These are phyloP conservation scores for Lactifluus hygrophoroides DNA, from an alignment of 768 basidiomycete genomes.

Conservation along the genomic window DNA sequence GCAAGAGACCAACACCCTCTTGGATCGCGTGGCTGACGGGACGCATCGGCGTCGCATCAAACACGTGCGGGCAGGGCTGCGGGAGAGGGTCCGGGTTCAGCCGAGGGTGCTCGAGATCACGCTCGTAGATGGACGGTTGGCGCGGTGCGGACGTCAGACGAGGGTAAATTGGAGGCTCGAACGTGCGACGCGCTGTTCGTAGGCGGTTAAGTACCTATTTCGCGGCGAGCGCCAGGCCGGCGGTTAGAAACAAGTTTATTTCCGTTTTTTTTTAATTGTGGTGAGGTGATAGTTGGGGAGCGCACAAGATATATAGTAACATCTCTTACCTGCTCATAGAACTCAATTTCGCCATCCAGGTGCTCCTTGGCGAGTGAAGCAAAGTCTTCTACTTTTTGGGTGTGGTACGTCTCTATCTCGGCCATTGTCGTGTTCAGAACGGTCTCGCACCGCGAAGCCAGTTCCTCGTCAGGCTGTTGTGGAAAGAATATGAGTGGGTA, in stretches of 20 bases:
- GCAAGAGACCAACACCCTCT: constrained; percentile 57
- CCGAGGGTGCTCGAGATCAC: constrained; percentile 52
- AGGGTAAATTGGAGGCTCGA: constrained; percentile 41
- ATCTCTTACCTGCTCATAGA: constrained; percentile 55
- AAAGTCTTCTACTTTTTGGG: constrained; percentile 67
- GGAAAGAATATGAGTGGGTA: constrained; percentile 2
- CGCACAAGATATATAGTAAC: background rate
- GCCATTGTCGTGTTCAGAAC: constrained; percentile 85
- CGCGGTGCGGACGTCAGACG: constrained; percentile 43
- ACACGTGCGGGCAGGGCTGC: constrained; percentile 75
- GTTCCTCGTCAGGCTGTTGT: constrained; percentile 53
- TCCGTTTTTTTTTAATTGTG: background rate
- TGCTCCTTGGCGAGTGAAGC: constrained; percentile 49
- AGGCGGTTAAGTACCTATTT: constrained; percentile 51
- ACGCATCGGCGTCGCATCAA: constrained; percentile 64
- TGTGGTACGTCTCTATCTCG: constrained; percentile 75
- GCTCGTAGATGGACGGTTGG: constrained; percentile 67
- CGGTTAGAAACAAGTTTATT: background rate
- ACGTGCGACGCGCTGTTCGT: constrained; percentile 43
- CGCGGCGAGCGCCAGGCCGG: background rate
- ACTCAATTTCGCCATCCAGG: constrained; percentile 68
- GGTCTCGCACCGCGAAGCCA: constrained; percentile 74
- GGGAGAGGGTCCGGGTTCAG: constrained; percentile 41
- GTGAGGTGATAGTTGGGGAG: background rate
- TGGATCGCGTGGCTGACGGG: constrained; percentile 70